Conservation (phyloP, 2,329 filamentous ascomycete genomes). For the Dactylonectria estremocensis region DNA sequence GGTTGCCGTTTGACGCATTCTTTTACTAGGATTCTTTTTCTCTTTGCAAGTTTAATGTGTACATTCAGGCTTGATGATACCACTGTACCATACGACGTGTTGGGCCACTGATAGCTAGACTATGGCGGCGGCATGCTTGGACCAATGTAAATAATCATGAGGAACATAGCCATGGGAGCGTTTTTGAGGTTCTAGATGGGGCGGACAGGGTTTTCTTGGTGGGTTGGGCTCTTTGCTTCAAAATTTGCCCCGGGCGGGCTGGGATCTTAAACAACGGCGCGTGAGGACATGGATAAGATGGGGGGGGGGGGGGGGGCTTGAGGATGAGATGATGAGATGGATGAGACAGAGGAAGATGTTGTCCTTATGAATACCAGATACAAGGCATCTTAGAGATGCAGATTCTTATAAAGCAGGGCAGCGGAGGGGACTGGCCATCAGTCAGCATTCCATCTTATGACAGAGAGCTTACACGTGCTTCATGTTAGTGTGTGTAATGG, state of each 20-base stretch:
- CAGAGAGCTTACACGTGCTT: conserved; percentile 28
- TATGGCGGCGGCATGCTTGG: conserved; percentile 28
- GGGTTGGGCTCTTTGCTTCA: conserved; percentile 15
- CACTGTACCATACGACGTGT: conserved; percentile 38
- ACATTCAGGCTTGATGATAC: conserved; percentile 45
- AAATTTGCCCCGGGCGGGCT: conserved; percentile 15
- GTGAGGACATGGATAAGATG: not conserved
- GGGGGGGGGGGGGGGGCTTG: not conserved
- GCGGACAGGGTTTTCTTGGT: conserved; percentile 16
- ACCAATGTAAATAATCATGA: conserved; percentile 35
- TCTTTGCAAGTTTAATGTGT: conserved; percentile 39
- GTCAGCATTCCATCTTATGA: conserved; percentile 25
- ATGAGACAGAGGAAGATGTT: not conserved
- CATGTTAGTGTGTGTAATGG: not conserved
- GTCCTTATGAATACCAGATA: conserved; percentile 14
- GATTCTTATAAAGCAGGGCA: conserved; percentile 1
- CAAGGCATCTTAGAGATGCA: conserved; percentile 1
- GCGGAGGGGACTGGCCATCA: conserved; percentile 8
- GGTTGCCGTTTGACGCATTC: conserved; percentile 48
- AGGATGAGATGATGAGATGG: not conserved
- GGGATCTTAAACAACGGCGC: conserved; percentile 9
- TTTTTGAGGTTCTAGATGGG: conserved; percentile 27
- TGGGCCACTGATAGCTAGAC: conserved; percentile 29
- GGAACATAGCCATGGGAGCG: conserved; percentile 21
- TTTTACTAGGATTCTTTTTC: conserved; percentile 35